Base-by-base conservation (phyloP, 768 basidiomycete species). In the Daedaleopsis sinensis region DNA sequence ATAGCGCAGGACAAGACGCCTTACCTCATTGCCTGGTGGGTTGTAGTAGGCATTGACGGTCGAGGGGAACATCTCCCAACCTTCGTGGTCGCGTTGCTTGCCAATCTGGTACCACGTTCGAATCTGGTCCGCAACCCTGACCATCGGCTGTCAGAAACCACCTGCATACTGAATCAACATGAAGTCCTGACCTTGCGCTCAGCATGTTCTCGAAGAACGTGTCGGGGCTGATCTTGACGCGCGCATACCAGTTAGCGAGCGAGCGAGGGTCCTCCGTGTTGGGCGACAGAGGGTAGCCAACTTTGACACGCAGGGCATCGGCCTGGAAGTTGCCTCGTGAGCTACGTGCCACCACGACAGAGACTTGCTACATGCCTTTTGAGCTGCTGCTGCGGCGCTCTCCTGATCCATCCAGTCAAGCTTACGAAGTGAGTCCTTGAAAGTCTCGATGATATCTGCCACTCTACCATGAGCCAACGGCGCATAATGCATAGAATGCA, bases 321-420 rank as follows among this genome's bases (percentile, higher is more conserved):
- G 93, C 93, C 89, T 91, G 68, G 2, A 23, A 37, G 18, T 23
- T 13, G 19, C 15, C 16, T 24, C 24, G 64, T 58, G 60, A 52
- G 60, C 57, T 37, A 50, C 59, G 6, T 13, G 36, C 35, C 38
- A 18, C n/a, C 51, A 21, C n/a, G 3, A 53, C 9, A 0, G 23
- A 43, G 23, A 55, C 64, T 64, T 39, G 32, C 43, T 53, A 69
- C 27, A 60, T 27, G 88, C 93, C 82, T 98, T 98, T 69, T 89
- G 84, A 15, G 88, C 86, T 5, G 97, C 97, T 58, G 88, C 93
- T 43, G 79, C 77, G 12, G 92, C 88, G 3, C 93, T 93, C 65
- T 85, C 75, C 50, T 87, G 74, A 71, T 98, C 97, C 90, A 99
- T 94, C 97, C 97, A 99, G 19, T 87, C 82, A 53, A 97, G 82